Percentiles rank a stretch among this genome's conserved stretches.
These are phyloP conservation scores for Parachlorella kessleri DNA, from an alignment of 139 green algal species.

Conservation along the genomic window DNA sequence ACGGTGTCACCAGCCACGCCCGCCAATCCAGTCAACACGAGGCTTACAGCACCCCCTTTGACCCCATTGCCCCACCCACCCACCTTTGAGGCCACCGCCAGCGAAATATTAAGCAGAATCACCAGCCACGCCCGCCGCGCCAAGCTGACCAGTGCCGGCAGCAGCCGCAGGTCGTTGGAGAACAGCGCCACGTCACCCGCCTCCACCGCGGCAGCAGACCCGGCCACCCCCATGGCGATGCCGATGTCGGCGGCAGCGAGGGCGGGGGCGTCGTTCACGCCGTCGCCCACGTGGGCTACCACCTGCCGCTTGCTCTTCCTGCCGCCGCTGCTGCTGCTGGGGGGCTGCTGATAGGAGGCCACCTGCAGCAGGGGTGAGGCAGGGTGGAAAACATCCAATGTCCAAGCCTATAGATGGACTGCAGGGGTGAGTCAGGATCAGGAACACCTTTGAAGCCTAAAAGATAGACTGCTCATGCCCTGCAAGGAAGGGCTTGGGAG, in stretches of 20 bases:
- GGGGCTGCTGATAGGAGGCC: constrained; percentile 3
- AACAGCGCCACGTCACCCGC: constrained; percentile 75
- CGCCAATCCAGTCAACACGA: too few relatives aligned
- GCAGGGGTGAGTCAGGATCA: not conserved
- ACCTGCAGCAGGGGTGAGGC: constrained; percentile 15
- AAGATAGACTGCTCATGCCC: not conserved
- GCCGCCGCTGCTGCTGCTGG: not conserved
- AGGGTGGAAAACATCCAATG: not conserved
- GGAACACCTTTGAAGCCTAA: not conserved
- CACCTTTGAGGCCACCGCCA: constrained; percentile 56
- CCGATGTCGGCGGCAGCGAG: constrained; percentile 94
- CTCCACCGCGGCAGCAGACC: constrained; percentile 68
- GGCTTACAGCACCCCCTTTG: too few relatives aligned
- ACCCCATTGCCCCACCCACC: too few relatives aligned
- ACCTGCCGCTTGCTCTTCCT: constrained; percentile 13
- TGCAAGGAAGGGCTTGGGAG: too few relatives aligned
- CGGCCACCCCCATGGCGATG: constrained; percentile 80
- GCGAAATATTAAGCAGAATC: constrained; percentile 58
- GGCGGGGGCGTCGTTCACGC: constrained; percentile 97
- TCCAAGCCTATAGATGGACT: not conserved
- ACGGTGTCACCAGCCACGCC: too few relatives aligned
- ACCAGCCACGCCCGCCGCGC: constrained; percentile 30
- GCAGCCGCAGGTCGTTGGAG: constrained; percentile 61
- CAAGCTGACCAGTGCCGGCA: constrained; percentile 52
- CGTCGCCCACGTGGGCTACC: constrained; percentile 98